Evolutionary conservation across 306 rosid genomes (phyloP).

Genomic region (Quercus gilva): DNA sequence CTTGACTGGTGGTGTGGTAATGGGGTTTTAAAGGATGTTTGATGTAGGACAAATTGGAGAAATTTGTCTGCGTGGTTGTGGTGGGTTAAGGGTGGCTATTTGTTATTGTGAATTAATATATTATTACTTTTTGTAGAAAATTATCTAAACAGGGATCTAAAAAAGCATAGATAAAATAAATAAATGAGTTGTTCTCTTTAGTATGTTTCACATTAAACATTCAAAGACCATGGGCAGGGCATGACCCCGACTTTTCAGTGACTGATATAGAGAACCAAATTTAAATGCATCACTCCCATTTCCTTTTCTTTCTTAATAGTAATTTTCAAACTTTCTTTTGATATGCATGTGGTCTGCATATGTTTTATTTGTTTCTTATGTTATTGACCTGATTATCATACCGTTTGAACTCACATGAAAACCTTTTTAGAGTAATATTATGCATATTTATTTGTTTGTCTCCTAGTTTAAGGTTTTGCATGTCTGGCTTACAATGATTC

Average conservation of each 20-base stretch:
- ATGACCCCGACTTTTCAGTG: neutral
- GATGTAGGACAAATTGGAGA: too few species aligned
- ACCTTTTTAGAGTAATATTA: neutral
- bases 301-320: neutral
- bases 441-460: neutral
- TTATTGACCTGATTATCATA: neutral
- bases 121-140: neutral
- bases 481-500: neutral
- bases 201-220: neutral
- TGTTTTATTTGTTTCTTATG: neutral
- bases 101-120: neutral
- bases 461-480: neutral
- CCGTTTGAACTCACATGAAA: neutral
- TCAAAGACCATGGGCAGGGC: neutral
- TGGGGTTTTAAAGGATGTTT: too few species aligned
- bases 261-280: neutral
- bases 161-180: neutral
- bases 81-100: neutral
- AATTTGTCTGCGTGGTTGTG: too few species aligned
- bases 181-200: neutral
- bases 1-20: too few species aligned
- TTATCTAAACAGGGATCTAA: neutral
- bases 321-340: neutral
- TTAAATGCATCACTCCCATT: neutral
- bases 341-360: neutral